Percentiles rank a stretch among this genome's conserved stretches.
Evolutionary conservation across 768 basidiomycete species (phyloP).

Genomic region (Mycena indigotica): DNA sequence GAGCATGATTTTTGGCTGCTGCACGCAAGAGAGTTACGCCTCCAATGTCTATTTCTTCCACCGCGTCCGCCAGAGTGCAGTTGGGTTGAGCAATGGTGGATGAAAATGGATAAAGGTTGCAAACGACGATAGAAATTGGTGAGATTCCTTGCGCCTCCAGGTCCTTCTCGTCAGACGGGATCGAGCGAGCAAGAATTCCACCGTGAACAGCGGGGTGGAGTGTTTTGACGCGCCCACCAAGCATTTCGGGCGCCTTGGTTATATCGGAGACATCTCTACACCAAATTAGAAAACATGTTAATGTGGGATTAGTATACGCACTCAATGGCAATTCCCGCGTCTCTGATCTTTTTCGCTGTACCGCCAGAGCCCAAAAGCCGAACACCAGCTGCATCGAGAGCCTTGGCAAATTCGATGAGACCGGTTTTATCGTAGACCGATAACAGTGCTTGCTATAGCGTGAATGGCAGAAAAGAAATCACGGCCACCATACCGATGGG

Average conservation of each 20-base stretch:
- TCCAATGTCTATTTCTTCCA: slow-evolving; percentile 98
- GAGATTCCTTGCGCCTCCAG: slow-evolving; percentile 81
- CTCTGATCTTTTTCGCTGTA: slow-evolving; percentile 96
- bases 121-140: slow-evolving; percentile 95
- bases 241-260: slow-evolving; percentile 98
- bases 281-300: slow-evolving; percentile 1
- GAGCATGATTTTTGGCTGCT: slow-evolving; percentile 96
- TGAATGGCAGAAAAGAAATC: neutral
- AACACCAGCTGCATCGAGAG: slow-evolving; percentile 80
- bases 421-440: slow-evolving; percentile 97
- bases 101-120: slow-evolving; percentile 98
- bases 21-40: slow-evolving; percentile 97
- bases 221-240: slow-evolving; percentile 97
- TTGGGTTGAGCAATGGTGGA: slow-evolving; percentile 85
- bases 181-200: slow-evolving; percentile 92
- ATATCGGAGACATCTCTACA: slow-evolving; percentile 93
- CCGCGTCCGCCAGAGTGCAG: slow-evolving; percentile 88
- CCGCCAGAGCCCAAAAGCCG: slow-evolving; percentile 93
- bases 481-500: slow-evolving; percentile 23
- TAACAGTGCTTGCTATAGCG: slow-evolving; percentile 63
- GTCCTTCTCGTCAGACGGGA: slow-evolving; percentile 88
- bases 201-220: slow-evolving; percentile 98
- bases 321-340: slow-evolving; percentile 90
- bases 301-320: slow-evolving; percentile 43
- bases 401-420: slow-evolving; percentile 85